Base-by-base conservation (phyloP, 495 filamentous ascomycete species). In the Penicillium mononematosum region DNA sequence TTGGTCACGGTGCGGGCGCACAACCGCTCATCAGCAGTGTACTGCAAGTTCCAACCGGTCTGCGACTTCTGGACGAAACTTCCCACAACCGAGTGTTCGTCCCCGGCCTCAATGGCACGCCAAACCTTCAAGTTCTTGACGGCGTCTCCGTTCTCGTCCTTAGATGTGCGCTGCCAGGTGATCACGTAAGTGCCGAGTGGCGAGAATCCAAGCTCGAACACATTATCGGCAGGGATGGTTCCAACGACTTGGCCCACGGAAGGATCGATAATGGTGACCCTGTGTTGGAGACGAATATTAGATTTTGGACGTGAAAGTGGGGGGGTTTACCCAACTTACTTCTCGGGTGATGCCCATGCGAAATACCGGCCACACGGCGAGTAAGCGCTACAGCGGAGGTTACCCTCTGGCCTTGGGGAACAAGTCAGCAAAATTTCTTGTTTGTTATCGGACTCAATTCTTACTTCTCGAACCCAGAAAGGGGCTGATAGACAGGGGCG, bases 21-120 rank as follows among this genome's bases (percentile, higher is more conserved):
- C 67, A 88, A 90, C 63, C 81, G 78, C 81, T 98, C 94, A 70
- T 98, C 94, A 56, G 83, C 81, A 29, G 91, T 96, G 70, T 97
- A 98, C 73, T 98, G 95, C 69, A 98, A 79, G 75, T 96, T 97
- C 94, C 93, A 98, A 67, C 92, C 91, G 17, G 89, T 92, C 77
- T 92, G 89, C 53, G 84, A 88, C 76, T 96, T 96, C 73, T 98
- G 93, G 61, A 98, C 94, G 67, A 92, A 98, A 59, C 82, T 78
- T 56, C 91, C 91, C 34, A 96, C 82, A n/a, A 90, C 82, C 65
- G 83, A 74, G 63, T 88, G 85, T 63, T 90, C 86, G 36, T 75
- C 74, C 54, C 66, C 74, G 45, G 67, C 74, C 48, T 74, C 87
- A 50, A 88, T 70, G 34, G 88, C 89, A 66, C 84, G 83, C 95